Percentiles rank a stretch among this genome's conserved stretches.
Evolutionary conservation across 2,329 filamentous ascomycete species (phyloP).

Genomic region (Fusarium poae): DNA sequence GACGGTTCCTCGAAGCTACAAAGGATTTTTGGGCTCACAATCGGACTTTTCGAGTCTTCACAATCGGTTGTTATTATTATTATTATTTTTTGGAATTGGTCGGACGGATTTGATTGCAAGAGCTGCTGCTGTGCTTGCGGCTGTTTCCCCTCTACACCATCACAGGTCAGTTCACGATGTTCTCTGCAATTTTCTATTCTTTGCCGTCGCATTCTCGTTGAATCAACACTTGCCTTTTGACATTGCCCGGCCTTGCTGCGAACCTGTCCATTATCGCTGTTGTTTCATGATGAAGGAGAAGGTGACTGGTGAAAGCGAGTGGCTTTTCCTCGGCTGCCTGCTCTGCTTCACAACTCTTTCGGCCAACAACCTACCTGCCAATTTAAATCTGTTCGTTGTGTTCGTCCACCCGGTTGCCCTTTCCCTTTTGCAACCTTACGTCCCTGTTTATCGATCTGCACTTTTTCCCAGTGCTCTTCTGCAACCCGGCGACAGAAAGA

Average conservation of each 20-base stretch:
- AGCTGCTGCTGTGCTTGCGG: constrained; percentile 38
- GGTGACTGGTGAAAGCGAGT: constrained; percentile 25
- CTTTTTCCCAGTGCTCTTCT: constrained; percentile 29
- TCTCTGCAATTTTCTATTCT: constrained; percentile 12
- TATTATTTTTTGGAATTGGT: constrained; percentile 24
- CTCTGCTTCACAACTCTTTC: constrained; percentile 32
- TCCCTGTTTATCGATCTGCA: constrained; percentile 11
- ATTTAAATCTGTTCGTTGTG: constrained; percentile 21
- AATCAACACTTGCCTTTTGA: constrained; percentile 8
- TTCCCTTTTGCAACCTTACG: constrained; percentile 15
- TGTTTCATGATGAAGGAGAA: constrained; percentile 15
- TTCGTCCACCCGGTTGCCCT: constrained; percentile 9
- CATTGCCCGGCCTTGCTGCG: background rate
- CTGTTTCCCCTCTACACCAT: constrained; percentile 26
- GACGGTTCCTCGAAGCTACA: constrained; percentile 39
- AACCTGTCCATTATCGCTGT: constrained; percentile 15
- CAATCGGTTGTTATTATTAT: too few relatives aligned
- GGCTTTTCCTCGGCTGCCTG: constrained; percentile 30
- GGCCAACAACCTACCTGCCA: constrained; percentile 18
- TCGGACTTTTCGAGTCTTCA: constrained; percentile 28
- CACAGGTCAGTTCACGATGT: constrained; percentile 43
- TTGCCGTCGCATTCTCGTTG: constrained; percentile 21
- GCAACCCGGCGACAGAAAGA: constrained; percentile 19
- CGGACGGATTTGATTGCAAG: constrained; percentile 24
- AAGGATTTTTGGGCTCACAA: constrained; percentile 40